phyloP scores from a whole-genome alignment of 345 rosid genomes.

The Reutealis trisperma region DNA sequence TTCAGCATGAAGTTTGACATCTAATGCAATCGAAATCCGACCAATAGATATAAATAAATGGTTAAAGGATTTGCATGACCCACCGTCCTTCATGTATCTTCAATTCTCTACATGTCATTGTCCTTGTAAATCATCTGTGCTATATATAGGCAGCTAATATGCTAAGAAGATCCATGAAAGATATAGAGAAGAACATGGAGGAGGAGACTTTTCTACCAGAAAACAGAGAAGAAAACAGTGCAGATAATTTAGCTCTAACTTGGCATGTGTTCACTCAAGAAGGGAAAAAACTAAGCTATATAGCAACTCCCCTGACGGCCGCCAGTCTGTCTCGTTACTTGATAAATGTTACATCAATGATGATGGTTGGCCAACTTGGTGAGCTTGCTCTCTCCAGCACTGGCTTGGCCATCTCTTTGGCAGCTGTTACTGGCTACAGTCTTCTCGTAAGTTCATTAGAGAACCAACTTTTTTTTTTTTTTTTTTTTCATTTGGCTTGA shows the following conservation, averaged over 20 bases:
- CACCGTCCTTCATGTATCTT: no score
- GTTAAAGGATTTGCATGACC: no score
- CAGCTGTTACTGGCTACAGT: no score
- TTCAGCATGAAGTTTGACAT: no score
- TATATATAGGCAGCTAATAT: no score
- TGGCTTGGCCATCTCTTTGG: conserved; percentile 23
- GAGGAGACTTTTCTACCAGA: not conserved
- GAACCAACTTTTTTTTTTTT: no score
- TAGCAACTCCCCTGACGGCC: conserved; percentile 26
- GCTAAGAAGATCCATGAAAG: conserved; percentile 3
- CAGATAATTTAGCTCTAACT: not conserved
- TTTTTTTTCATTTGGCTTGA: no score
- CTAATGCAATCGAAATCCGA: no score
- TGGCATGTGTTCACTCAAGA: conserved; percentile 12
- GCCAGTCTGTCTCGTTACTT: conserved; percentile 4
- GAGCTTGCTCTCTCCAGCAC: conserved; percentile 15
- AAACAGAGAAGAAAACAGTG: not conserved
- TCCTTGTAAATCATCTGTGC: no score
- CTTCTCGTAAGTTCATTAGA: no score
- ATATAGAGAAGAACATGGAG: conserved; percentile 1
- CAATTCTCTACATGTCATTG: no score
- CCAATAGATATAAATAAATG: no score
- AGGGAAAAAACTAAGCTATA: conserved; percentile 9
- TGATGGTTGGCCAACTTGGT: conserved; percentile 27
- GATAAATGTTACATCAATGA: conserved; percentile 15